Evolutionary conservation across 805 yeast species (phyloP).

Genomic region (Candida namnaoensis): DNA sequence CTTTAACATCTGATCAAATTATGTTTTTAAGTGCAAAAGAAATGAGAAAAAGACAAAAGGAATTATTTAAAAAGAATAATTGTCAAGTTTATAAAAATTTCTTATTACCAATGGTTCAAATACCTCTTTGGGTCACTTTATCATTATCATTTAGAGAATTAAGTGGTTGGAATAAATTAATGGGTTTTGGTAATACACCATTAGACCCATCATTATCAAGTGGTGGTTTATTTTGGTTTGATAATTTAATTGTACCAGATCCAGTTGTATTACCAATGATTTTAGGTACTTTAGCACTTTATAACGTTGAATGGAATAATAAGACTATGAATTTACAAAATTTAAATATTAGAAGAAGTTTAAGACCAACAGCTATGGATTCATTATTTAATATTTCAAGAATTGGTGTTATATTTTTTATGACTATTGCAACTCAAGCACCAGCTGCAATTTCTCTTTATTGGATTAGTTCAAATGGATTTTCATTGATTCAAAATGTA

Average conservation of each 20-base stretch:
- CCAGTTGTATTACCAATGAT: slow-evolving; percentile 59
- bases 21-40: slow-evolving; percentile 69
- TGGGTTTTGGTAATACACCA: slow-evolving; percentile 22
- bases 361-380: slow-evolving; percentile 51
- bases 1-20: slow-evolving; percentile 72
- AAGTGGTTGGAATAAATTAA: slow-evolving; percentile 42
- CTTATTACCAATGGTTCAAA: slow-evolving; percentile 68
- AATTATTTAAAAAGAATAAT: slow-evolving; percentile 52
- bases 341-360: slow-evolving; percentile 24
- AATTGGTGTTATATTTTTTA: slow-evolving; percentile 67
- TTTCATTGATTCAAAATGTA: slow-evolving; percentile 69
- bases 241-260: slow-evolving; percentile 52
- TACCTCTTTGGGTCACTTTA: slow-evolving; percentile 81
- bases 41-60: slow-evolving; percentile 63
- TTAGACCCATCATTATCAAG: slow-evolving; percentile 39
- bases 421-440: slow-evolving; percentile 80
- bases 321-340: slow-evolving; percentile 41
- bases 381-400: slow-evolving; percentile 65
- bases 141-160: slow-evolving; percentile 67
- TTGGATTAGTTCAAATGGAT: slow-evolving; percentile 83
- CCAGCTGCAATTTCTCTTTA: slow-evolving; percentile 78
- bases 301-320: slow-evolving; percentile 79
- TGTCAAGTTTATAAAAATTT: slow-evolving; percentile 80
- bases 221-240: slow-evolving; percentile 56
- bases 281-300: slow-evolving; percentile 61